phyloP scores from a whole-genome alignment of 2,329 filamentous ascomycete species.

The Pyricularia sp. region DNA sequence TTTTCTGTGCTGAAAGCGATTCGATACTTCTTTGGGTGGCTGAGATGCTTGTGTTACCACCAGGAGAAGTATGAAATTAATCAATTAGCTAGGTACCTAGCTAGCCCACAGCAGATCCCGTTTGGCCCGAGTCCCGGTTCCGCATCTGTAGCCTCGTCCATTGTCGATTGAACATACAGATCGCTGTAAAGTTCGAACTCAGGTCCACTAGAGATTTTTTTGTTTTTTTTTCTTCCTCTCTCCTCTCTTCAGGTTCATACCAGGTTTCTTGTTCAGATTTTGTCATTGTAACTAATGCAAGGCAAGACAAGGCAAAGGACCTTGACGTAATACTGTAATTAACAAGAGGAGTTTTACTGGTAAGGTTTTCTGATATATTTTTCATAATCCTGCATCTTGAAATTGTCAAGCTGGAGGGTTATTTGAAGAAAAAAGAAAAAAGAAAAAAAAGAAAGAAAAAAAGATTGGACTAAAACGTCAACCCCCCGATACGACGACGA shows the following conservation, averaged over 20 bases:
- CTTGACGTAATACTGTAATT: neutral
- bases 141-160: neutral
- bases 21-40: neutral
- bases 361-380: neutral
- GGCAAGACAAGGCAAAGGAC: too few species aligned
- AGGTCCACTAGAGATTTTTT: neutral
- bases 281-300: neutral
- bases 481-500: neutral
- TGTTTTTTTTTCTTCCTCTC: too few species aligned
- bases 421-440: neutral
- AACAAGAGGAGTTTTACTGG: neutral
- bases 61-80: neutral
- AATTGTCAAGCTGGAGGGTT: neutral
- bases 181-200: neutral
- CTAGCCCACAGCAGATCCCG: neutral
- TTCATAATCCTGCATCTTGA: neutral
- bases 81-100: neutral
- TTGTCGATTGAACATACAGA: neutral
- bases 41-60: neutral
- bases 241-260: neutral
- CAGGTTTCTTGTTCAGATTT: neutral
- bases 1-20: neutral
- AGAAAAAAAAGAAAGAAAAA: neutral
- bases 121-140: neutral
- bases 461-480: neutral